A percentile compares a stretch with the other conserved stretches of the same genome.
Conservation (phyloP, 345 rosid genomes). For the Populus davidiana region DNA sequence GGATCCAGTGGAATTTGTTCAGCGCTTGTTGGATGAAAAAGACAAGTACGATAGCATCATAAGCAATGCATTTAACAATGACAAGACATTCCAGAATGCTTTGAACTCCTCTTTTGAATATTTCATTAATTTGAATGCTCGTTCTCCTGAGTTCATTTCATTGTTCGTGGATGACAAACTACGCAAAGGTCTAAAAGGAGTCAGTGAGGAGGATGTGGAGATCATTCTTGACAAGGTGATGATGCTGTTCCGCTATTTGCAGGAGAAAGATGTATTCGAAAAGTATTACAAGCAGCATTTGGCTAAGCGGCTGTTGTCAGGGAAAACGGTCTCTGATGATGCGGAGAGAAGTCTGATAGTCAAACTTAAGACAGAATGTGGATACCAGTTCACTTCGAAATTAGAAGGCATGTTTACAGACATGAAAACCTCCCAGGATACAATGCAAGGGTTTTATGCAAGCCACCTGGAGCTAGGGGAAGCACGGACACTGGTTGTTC, state of each 20-base stretch:
- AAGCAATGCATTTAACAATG: slow-evolving; percentile 65
- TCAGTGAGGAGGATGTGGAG: slow-evolving; percentile 89
- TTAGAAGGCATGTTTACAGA: slow-evolving; percentile 99
- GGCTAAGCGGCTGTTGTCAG: slow-evolving; percentile 92
- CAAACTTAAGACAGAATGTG: slow-evolving; percentile 97
- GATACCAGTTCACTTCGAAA: slow-evolving; percentile 95
- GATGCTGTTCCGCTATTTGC: slow-evolving; percentile 98
- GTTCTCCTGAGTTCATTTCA: slow-evolving; percentile 96
- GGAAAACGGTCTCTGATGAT: slow-evolving; percentile 90
- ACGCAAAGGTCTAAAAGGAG: slow-evolving; percentile 87
- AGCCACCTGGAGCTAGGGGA: slow-evolving; percentile 78
- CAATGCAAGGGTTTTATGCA: slow-evolving; percentile 75
- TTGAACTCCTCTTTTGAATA: slow-evolving; percentile 87
- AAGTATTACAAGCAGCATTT: slow-evolving; percentile 98
- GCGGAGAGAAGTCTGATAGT: slow-evolving; percentile 95
- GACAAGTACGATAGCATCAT: slow-evolving; percentile 84
- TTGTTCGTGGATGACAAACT: slow-evolving; percentile 93
- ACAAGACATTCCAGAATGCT: slow-evolving; percentile 94
- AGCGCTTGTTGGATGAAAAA: slow-evolving; percentile 82
- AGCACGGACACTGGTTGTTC: slow-evolving; percentile 84
- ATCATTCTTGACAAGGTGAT: slow-evolving; percentile 91
- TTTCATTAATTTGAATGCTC: slow-evolving; percentile 84
- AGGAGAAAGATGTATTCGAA: slow-evolving; percentile 95
- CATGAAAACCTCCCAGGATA: slow-evolving; percentile 97
- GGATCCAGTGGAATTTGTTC: slow-evolving; percentile 96